Evolutionary conservation across 164 flowering plant species (phyloP).

Genomic region (Tetrastigma voinierianum): DNA sequence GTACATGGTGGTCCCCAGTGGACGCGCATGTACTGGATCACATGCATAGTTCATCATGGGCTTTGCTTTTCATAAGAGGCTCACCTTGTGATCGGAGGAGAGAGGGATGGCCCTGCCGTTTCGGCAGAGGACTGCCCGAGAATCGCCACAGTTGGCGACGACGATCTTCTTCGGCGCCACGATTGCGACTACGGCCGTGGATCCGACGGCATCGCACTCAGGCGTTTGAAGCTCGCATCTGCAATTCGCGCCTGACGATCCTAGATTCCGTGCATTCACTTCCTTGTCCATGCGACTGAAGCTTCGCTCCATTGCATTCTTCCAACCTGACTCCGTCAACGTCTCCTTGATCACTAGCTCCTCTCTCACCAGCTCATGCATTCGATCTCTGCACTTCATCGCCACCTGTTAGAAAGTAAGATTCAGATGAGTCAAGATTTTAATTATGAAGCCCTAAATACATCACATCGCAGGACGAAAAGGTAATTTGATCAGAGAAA

Average conservation of each 20-base stretch:
- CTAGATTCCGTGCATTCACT: constrained; percentile 22
- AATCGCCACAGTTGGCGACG: constrained; percentile 88
- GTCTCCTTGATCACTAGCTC: constrained; percentile 36
- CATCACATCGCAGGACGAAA: too few species aligned
- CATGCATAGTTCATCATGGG: too few species aligned
- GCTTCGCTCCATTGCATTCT: constrained; percentile 49
- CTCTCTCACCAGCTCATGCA: constrained; percentile 68
- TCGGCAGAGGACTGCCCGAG: constrained; percentile 82
- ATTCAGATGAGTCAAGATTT: neutral
- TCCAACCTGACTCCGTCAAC: constrained; percentile 34
- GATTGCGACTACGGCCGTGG: constrained; percentile 83
- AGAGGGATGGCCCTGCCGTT: constrained; percentile 60
- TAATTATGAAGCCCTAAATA: too few species aligned
- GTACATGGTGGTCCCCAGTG: neutral
- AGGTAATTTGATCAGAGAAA: too few species aligned
- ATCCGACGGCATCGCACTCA: constrained; percentile 87
- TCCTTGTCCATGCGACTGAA: constrained; percentile 70
- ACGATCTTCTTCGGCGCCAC: constrained; percentile 64
- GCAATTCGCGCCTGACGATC: constrained; percentile 32
- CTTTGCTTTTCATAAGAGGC: neutral
- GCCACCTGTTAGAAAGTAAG: constrained; percentile 56
- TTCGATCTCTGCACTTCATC: constrained; percentile 56
- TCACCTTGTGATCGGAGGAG: constrained; percentile 53
- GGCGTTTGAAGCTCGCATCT: constrained; percentile 76
- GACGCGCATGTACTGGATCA: neutral